These are phyloP conservation scores for Boletus rufocinnamomeus DNA, from an alignment of 768 basidiomycete genomes.

Conservation along the genomic window DNA sequence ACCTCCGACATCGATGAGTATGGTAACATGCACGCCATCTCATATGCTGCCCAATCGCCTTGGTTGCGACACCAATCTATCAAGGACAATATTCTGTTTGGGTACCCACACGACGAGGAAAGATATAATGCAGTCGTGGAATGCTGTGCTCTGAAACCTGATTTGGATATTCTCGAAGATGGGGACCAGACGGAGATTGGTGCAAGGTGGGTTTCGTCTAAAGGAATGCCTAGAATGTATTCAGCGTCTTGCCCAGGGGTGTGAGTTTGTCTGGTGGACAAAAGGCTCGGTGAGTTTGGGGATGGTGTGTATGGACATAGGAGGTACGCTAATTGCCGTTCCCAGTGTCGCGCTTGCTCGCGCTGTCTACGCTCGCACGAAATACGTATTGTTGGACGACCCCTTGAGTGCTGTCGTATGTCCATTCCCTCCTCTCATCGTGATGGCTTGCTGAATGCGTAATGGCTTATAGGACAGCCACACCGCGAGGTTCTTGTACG, in stretches of 20 bases:
- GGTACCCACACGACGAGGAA: slow-evolving; percentile 65
- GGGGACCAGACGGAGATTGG: slow-evolving; percentile 88
- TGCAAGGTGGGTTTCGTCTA: slow-evolving; percentile 43
- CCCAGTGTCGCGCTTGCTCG: slow-evolving; percentile 78
- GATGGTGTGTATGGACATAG: background rate
- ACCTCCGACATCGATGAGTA: slow-evolving; percentile 56
- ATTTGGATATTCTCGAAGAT: slow-evolving; percentile 82
- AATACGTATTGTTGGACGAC: slow-evolving; percentile 76
- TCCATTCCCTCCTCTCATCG: slow-evolving; percentile 5
- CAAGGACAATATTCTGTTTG: slow-evolving; percentile 81
- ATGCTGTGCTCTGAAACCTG: slow-evolving; percentile 78
- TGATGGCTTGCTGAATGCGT: background rate
- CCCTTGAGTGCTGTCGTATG: slow-evolving; percentile 80
- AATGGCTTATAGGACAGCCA: slow-evolving; percentile 56
- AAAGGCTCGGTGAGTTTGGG: slow-evolving; percentile 60
- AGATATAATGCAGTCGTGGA: slow-evolving; percentile 78
- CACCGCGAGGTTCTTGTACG: slow-evolving; percentile 62
- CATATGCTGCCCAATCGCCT: slow-evolving; percentile 73
- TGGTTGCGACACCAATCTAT: slow-evolving; percentile 75
- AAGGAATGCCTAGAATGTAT: background rate
- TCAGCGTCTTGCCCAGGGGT: slow-evolving; percentile 43
- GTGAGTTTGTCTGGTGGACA: slow-evolving; percentile 81
- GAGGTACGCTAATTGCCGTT: slow-evolving; percentile 5
- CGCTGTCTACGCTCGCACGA: slow-evolving; percentile 73
- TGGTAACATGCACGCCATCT: slow-evolving; percentile 62